phyloP scores from a whole-genome alignment of 176 grass and related monocot species.

The Phyllostachys edulis region DNA sequence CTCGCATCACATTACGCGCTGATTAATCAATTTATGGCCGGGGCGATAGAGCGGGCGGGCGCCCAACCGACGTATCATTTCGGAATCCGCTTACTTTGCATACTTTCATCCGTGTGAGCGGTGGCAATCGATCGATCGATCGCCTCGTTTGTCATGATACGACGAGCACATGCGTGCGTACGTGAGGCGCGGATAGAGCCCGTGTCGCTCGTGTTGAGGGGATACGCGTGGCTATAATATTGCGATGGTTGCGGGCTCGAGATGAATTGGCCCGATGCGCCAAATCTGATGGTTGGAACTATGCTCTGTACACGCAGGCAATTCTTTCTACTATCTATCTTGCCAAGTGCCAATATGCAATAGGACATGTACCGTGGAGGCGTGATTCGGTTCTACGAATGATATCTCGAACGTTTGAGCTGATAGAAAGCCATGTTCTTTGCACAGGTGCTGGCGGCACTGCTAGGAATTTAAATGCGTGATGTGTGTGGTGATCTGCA shows the following conservation, averaged over 20 bases:
- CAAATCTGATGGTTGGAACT: constrained; percentile 27
- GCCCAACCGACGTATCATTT: constrained; percentile 30
- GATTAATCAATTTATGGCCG: not conserved
- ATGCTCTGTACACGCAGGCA: not conserved
- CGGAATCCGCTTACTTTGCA: constrained; percentile 1
- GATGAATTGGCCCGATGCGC: not conserved
- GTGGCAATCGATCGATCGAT: not conserved
- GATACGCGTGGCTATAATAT: not conserved
- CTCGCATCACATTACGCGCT: not conserved
- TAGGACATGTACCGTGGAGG: not conserved
- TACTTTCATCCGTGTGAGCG: not conserved
- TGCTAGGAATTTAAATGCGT: not conserved
- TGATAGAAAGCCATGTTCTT: constrained; percentile 5
- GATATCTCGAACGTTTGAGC: not conserved
- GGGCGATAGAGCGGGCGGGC: not conserved
- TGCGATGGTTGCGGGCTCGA: not conserved
- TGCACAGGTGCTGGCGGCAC: not conserved
- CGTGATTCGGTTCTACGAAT: not conserved
- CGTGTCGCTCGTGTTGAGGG: constrained; percentile 1
- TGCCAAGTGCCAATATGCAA: not conserved
- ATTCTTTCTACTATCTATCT: not conserved
- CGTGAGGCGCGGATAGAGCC: not conserved
- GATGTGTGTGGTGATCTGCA: not conserved
- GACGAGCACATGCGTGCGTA: constrained; percentile 37
- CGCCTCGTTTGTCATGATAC: constrained; percentile 28